Conservation (phyloP, 140 eudicot genomes). For the Stevia rebaudiana region DNA sequence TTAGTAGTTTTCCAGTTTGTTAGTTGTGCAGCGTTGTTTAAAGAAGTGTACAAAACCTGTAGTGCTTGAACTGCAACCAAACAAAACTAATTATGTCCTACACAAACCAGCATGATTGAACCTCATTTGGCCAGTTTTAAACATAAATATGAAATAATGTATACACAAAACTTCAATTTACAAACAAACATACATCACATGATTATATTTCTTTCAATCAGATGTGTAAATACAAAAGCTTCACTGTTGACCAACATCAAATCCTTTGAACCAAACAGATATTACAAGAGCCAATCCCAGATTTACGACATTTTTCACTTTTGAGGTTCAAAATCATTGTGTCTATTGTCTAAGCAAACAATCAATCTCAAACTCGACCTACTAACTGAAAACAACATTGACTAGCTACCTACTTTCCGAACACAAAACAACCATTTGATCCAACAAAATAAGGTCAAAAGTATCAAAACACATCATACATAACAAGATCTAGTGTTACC, state of each 20-base stretch:
- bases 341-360: no score
- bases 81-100: constrained; percentile 15
- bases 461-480: neutral
- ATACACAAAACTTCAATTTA: neutral
- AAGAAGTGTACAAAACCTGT: constrained; percentile 62
- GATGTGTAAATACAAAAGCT: neutral
- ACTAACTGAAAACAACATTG: neutral
- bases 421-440: neutral
- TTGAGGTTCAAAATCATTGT: no score
- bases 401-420: no score
- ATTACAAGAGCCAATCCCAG: neutral
- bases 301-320: neutral
- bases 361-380: neutral
- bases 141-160: neutral
- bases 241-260: neutral
- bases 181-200: neutral
- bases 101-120: constrained; percentile 3
- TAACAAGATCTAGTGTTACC: constrained; percentile 23
- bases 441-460: neutral
- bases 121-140: neutral
- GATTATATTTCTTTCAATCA: constrained; percentile 1
- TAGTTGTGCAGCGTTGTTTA: constrained; percentile 68
- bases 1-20: constrained; percentile 75
- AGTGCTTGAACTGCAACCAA: constrained; percentile 68
- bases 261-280: neutral